Conservation (phyloP, 2,329 filamentous ascomycete genomes). For the Trichoderma lentiforme region DNA sequence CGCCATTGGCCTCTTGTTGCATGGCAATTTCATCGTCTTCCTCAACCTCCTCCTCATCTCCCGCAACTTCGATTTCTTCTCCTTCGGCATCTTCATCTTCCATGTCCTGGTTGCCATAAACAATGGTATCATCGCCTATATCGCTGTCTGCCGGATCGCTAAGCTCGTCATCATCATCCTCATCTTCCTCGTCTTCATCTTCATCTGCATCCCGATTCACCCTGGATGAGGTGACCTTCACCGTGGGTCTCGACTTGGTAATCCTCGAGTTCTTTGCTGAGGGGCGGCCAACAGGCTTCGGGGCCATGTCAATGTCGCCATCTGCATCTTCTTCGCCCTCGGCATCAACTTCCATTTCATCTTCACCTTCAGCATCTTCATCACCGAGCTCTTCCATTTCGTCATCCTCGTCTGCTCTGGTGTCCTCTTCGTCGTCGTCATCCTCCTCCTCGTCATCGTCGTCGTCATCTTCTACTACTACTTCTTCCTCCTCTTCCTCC, state of each 20-base stretch:
- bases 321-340: constrained; percentile 46
- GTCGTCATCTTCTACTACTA: constrained; percentile 42
- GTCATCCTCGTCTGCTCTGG: constrained; percentile 33
- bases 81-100: constrained; percentile 48
- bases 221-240: constrained; percentile 34
- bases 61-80: constrained; percentile 42
- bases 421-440: constrained; percentile 39
- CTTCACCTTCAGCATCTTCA: constrained; percentile 39
- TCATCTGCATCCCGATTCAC: constrained; percentile 37
- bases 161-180: constrained; percentile 54
- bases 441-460: constrained; percentile 43
- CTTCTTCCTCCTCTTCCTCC: constrained; percentile 45
- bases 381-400: constrained; percentile 38
- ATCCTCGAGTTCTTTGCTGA: constrained; percentile 40
- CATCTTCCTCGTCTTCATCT: constrained; percentile 49
- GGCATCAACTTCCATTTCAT: constrained; percentile 46
- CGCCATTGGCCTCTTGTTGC: constrained; percentile 24
- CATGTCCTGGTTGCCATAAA: constrained; percentile 45
- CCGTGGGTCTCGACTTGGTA: constrained; percentile 34
- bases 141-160: constrained; percentile 54
- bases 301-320: constrained; percentile 46
- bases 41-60: constrained; percentile 42
- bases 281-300: constrained; percentile 36
- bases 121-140: constrained; percentile 36
- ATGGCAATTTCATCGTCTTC: constrained; percentile 39